phyloP scores from a whole-genome alignment of 176 grass and related monocot genomes.

The Guadua angustifolia region DNA sequence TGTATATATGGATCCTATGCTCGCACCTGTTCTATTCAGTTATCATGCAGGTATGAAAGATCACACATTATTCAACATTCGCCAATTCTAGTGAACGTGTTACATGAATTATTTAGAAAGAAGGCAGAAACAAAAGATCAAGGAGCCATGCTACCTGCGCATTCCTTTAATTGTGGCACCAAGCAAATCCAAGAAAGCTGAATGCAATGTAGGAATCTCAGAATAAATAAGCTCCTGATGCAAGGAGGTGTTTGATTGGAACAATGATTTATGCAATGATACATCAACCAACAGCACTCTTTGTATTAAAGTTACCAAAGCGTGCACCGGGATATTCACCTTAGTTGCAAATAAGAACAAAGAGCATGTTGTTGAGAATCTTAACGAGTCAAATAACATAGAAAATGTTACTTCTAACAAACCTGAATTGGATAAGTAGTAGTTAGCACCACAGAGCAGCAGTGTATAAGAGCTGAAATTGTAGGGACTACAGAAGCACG shows the following conservation, averaged over 20 bases:
- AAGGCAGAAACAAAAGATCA: constrained; percentile 3
- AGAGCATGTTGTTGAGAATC: not conserved
- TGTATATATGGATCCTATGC: not conserved
- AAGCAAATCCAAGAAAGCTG: constrained; percentile 59
- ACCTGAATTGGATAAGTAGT: constrained; percentile 68
- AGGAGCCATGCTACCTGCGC: constrained; percentile 46
- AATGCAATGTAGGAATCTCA: constrained; percentile 62
- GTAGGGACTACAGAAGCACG: constrained; percentile 27
- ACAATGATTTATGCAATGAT: constrained; percentile 48
- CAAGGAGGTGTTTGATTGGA: constrained; percentile 48
- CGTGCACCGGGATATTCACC: constrained; percentile 52
- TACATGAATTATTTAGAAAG: not conserved
- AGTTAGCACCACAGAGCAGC: constrained; percentile 62
- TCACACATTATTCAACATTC: not conserved
- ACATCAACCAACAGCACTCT: constrained; percentile 55
- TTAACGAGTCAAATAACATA: constrained; percentile 13
- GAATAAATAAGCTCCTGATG: constrained; percentile 61
- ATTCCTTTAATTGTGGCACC: constrained; percentile 62
- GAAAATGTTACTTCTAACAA: not conserved
- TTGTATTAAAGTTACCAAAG: constrained; percentile 50
- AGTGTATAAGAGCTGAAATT: constrained; percentile 57
- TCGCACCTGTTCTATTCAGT: not conserved
- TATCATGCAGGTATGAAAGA: not conserved
- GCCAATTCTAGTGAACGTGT: not conserved
- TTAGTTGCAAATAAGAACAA: constrained; percentile 30